Percentiles rank a stretch among this genome's conserved stretches.
These are phyloP conservation scores for Aleurites moluccanus DNA, from an alignment of 441 rosid species.

Conservation along the genomic window DNA sequence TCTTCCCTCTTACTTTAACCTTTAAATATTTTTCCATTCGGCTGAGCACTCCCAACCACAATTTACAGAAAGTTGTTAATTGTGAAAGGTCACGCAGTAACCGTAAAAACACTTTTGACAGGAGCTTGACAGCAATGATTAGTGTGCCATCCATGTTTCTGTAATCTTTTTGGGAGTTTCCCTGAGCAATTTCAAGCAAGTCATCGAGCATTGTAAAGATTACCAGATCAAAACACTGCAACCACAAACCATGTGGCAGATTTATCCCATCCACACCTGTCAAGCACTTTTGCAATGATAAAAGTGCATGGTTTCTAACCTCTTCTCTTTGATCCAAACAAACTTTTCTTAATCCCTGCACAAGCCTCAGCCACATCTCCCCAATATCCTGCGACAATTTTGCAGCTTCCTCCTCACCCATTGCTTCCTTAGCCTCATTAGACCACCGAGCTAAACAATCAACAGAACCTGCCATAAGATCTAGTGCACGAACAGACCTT, in stretches of 20 bases:
- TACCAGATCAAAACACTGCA: constrained; percentile 81
- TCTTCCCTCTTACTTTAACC: constrained; percentile 78
- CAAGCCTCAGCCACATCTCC: constrained; percentile 97
- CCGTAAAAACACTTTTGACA: constrained; percentile 73
- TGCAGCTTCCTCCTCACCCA: constrained; percentile 64
- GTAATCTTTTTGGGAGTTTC: constrained; percentile 82
- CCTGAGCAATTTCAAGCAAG: constrained; percentile 85
- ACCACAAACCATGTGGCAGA: constrained; percentile 66
- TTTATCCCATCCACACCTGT: constrained; percentile 65
- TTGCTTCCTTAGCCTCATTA: constrained; percentile 59
- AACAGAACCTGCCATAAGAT: constrained; percentile 84
- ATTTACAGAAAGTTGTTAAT: constrained; percentile 79
- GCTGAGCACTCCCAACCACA: constrained; percentile 89
- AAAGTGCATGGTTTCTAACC: constrained; percentile 84
- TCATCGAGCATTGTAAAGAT: constrained; percentile 92
- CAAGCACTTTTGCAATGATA: constrained; percentile 79
- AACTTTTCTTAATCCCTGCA: constrained; percentile 91
- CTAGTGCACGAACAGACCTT: constrained; percentile 75
- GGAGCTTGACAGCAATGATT: constrained; percentile 67
- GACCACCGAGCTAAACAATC: constrained; percentile 75
- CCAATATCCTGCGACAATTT: constrained; percentile 74
- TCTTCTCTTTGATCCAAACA: constrained; percentile 98
- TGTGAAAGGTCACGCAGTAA: constrained; percentile 66
- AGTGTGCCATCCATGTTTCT: constrained; percentile 92
- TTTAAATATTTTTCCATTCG: constrained; percentile 91